phyloP scores from a whole-genome alignment of 2,329 filamentous ascomycete genomes.

The Apiospora phragmitis region DNA sequence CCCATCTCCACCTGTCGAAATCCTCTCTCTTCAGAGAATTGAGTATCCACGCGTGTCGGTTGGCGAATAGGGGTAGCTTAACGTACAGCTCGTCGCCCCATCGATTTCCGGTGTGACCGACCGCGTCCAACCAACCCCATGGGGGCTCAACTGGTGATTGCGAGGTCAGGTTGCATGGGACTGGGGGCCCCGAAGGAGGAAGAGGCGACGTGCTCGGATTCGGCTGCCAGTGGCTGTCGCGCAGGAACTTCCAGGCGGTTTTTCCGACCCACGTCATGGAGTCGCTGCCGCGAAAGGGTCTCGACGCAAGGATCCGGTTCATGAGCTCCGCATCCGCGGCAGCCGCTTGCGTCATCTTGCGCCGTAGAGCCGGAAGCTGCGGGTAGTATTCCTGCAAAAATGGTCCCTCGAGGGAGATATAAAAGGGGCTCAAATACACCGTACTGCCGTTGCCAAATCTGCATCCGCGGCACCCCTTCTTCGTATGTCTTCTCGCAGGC shows the following conservation, averaged over 20 bases:
- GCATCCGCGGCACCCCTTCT: too few species aligned
- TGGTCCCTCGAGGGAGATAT: too few species aligned
- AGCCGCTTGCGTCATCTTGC: neutral
- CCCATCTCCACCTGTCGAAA: neutral
- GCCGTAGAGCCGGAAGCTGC: neutral
- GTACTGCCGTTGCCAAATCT: too few species aligned
- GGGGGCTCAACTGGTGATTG: neutral
- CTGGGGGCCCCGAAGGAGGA: neutral
- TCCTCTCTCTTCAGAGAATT: neutral
- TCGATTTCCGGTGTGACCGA: neutral
- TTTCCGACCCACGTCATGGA: neutral
- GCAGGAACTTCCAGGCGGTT: neutral
- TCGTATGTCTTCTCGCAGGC: neutral
- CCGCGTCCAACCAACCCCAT: neutral
- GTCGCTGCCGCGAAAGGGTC: too few species aligned
- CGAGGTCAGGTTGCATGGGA: neutral
- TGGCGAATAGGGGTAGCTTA: neutral
- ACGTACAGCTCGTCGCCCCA: neutral
- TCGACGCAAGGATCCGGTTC: neutral
- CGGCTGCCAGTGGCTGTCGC: neutral
- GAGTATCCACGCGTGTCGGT: fast-evolving
- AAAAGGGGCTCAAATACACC: too few species aligned
- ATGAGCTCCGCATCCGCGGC: neutral
- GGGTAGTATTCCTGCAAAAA: too few species aligned
- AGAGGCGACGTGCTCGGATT: too few species aligned